Evolutionary conservation across 345 rosid species (phyloP), one percentile per base, ranked within the genome.

Genomic region (Crucihimalaya himalaica): DNA sequence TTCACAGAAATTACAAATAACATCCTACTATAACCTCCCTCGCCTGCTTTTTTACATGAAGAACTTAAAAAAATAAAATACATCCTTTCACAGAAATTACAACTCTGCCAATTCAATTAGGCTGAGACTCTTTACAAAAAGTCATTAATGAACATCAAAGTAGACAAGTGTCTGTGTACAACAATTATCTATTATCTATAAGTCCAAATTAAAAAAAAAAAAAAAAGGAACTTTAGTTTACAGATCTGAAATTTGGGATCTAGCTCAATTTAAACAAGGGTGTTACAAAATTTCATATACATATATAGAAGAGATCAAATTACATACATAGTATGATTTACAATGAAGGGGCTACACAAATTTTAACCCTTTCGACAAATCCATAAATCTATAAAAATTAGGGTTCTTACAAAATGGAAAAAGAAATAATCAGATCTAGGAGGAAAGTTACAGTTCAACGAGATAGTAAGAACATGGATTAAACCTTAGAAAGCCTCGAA

Each of bases 171-270:
- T 57, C 7, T 57, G 45, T 14, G 32, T 20, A 29, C n/a, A 27
- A 29, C n/a, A 27, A 18, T 5, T 8, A 51, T 23, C 1, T 31
- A 19, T 63, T 42, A 10, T 13, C 14, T 34, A 35, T 8, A 55
- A 21, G 3, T 39, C 21, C 5, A 5, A 11, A 37, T 37, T 37
- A 11, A n/a, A 35, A 12, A 37, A 1, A 35, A 34, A 5, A 28
- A 58, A 39, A 35, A 15, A 28, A 50, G 15, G 37, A 68, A 43
- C 6, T 43, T 75, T 68, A 62, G 74, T 18, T 68, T 11, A 31
- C 21, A 61, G 76, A 77, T 71, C 76, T 76, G 79, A 48, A 48
- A 56, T 55, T 68, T 37, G 66, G 61, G 75, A 70, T 76, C 79
- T 63, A 76, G 56, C 42, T 74, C 23, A 28, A 42, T 72, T 28